phyloP scores from a whole-genome alignment of 371 early-diverging fungal species.

The Apophysomyces ossiformis region DNA sequence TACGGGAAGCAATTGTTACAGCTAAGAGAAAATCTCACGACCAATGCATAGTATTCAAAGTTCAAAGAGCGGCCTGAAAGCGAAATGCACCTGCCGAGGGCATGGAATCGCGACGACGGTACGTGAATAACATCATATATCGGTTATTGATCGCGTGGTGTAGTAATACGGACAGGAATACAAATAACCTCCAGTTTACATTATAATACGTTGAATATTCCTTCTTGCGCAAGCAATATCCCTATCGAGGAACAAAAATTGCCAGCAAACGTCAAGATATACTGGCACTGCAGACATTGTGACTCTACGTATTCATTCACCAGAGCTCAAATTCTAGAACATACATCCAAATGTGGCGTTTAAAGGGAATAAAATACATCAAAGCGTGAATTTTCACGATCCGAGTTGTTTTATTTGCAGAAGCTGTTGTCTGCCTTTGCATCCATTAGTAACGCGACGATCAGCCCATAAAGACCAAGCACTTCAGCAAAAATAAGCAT shows the following conservation, averaged over 20 bases:
- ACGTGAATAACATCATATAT: neutral
- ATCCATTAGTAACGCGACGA: slow-evolving; percentile 84
- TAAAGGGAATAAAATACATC: slow-evolving; percentile 12
- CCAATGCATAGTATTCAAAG: slow-evolving; percentile 39
- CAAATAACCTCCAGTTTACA: slow-evolving; percentile 19
- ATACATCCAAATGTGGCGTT: slow-evolving; percentile 6
- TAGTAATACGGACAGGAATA: slow-evolving; percentile 43
- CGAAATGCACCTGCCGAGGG: slow-evolving; percentile 31
- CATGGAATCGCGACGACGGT: slow-evolving; percentile 53
- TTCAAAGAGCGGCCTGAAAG: slow-evolving; percentile 24
- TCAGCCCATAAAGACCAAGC: slow-evolving; percentile 88
- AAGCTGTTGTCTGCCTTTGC: slow-evolving; percentile 67
- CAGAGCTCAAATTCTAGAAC: slow-evolving; percentile 16
- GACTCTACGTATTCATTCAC: slow-evolving; percentile 28
- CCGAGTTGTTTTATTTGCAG: slow-evolving; percentile 31
- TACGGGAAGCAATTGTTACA: slow-evolving; percentile 8
- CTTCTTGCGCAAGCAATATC: slow-evolving; percentile 38
- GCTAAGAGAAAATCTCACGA: neutral
- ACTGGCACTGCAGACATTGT: slow-evolving; percentile 43
- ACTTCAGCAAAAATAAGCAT: slow-evolving; percentile 96
- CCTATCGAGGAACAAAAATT: slow-evolving; percentile 31
- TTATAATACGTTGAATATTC: slow-evolving; percentile 27
- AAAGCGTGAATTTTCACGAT: neutral
- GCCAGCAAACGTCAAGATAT: slow-evolving; percentile 31
- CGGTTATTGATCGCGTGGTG: neutral